Evolutionary conservation across 768 basidiomycete genomes (phyloP).

Genomic region (Leucocoprinus birnbaumii): DNA sequence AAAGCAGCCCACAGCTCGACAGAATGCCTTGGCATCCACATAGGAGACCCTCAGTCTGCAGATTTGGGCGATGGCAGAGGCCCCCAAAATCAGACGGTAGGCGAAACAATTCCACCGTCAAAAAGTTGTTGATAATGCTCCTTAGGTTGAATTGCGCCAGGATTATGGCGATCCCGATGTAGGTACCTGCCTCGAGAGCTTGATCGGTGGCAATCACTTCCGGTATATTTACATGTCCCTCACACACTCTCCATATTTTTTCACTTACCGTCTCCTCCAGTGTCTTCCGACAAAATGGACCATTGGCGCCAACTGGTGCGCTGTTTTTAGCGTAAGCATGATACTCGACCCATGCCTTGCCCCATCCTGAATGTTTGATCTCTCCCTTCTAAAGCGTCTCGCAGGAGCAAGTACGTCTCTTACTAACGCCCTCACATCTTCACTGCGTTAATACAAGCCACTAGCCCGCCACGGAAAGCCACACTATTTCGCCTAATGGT

Average conservation of each 20-base stretch:
- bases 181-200: conserved; percentile 74
- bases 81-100: conserved; percentile 47
- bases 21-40: conserved; percentile 76
- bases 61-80: conserved; percentile 82
- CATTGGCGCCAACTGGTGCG: conserved; percentile 40
- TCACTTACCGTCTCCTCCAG: conserved; percentile 25
- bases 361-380: not conserved
- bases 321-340: conserved; percentile 46
- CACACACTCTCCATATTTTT: not conserved
- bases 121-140: not conserved
- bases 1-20: conserved; percentile 19
- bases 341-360: not conserved
- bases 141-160: conserved; percentile 64
- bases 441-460: not conserved
- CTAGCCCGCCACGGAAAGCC: conserved; percentile 24
- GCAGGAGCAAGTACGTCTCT: conserved; percentile 28
- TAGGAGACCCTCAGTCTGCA: conserved; percentile 64
- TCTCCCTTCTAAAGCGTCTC: conserved; percentile 24
- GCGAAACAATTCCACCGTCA: conserved; percentile 18
- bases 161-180: conserved; percentile 64
- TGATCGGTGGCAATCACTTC: conserved; percentile 79
- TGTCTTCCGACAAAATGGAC: conserved; percentile 58
- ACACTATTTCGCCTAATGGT: conserved; percentile 30
- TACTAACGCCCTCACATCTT: not conserved
- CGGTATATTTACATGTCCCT: conserved; percentile 43